Percentiles rank a stretch among this genome's conserved stretches.
These are phyloP conservation scores for Colletotrichum sp. DNA, from an alignment of 2,329 filamentous ascomycete species.

Conservation along the genomic window DNA sequence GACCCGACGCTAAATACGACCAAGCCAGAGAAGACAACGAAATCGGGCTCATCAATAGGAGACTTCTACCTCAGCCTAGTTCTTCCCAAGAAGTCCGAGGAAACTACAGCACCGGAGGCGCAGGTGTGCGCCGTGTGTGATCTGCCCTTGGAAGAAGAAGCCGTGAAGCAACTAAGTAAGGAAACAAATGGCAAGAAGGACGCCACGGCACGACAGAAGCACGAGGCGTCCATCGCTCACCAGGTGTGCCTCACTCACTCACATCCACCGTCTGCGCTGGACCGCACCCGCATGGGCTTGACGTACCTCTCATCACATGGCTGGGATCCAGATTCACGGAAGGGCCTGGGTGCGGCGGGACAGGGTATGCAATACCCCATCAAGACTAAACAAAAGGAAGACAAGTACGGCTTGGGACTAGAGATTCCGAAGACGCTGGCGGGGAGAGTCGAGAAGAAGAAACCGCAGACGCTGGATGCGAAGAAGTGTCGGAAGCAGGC, in stretches of 20 bases:
- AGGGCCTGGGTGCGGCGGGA: constrained; percentile 73
- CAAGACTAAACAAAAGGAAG: constrained; percentile 73
- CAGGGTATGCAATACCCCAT: constrained; percentile 80
- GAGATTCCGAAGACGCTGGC: constrained; percentile 43
- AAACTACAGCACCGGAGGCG: background rate
- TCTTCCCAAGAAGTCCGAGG: constrained; percentile 39
- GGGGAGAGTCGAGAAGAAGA: constrained; percentile 45
- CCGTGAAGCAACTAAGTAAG: background rate
- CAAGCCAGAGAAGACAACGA: constrained; percentile 28
- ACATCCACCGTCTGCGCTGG: constrained; percentile 74
- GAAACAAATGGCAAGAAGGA: constrained; percentile 26
- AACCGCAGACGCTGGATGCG: constrained; percentile 65
- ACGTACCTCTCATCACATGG: constrained; percentile 69
- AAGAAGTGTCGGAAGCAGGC: constrained; percentile 70
- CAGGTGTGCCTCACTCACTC: constrained; percentile 73
- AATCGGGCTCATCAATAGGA: constrained; percentile 41
- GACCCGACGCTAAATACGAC: constrained; percentile 37
- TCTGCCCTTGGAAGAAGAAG: constrained; percentile 31
- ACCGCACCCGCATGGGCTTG: constrained; percentile 73
- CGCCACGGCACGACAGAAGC: constrained; percentile 35
- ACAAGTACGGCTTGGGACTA: constrained; percentile 76
- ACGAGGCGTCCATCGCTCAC: constrained; percentile 71
- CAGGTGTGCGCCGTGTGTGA: constrained; percentile 40
- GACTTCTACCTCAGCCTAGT: constrained; percentile 74
- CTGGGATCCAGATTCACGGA: constrained; percentile 76